These are phyloP conservation scores for Plasmodium inui DNA, from an alignment of 169 alveolate species.

Conservation along the genomic window DNA sequence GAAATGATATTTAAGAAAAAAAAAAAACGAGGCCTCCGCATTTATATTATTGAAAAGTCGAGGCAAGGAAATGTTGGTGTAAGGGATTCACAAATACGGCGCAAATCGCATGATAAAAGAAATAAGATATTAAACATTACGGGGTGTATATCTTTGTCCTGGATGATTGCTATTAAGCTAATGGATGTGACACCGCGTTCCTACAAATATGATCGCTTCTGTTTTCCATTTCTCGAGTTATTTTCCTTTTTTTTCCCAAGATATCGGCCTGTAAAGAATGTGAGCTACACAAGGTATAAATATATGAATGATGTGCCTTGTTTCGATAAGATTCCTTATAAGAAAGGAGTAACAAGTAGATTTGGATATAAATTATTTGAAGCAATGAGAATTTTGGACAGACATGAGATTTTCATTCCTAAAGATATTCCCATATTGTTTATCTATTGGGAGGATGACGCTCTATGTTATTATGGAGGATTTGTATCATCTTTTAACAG, in stretches of 20 bases:
- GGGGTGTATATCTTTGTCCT: constrained; percentile 14
- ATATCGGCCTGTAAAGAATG: neutral
- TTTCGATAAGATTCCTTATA: neutral
- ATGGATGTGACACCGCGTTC: neutral
- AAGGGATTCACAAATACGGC: constrained; percentile 3
- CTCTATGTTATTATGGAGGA: constrained; percentile 16
- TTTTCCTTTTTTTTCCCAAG: constrained; percentile 7
- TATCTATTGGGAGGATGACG: constrained; percentile 10
- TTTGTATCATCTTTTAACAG: constrained; percentile 13
- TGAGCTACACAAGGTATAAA: neutral
- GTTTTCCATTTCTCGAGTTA: neutral
- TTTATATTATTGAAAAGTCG: constrained; percentile 1
- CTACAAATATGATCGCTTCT: neutral
- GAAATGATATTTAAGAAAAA: neutral
- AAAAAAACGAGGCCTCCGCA: neutral
- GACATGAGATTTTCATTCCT: constrained; percentile 1
- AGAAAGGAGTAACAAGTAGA: constrained; percentile 26
- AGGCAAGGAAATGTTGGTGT: constrained; percentile 22
- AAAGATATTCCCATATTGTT: constrained; percentile 13
- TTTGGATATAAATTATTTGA: neutral
- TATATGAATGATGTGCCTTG: constrained; percentile 2
- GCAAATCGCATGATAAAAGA: neutral
- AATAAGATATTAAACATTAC: neutral
- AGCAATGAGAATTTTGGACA: constrained; percentile 12
- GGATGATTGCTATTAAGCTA: constrained; percentile 13